Conservation (phyloP, 257 asterid genomes). For the Galeopsis tetrahit region DNA sequence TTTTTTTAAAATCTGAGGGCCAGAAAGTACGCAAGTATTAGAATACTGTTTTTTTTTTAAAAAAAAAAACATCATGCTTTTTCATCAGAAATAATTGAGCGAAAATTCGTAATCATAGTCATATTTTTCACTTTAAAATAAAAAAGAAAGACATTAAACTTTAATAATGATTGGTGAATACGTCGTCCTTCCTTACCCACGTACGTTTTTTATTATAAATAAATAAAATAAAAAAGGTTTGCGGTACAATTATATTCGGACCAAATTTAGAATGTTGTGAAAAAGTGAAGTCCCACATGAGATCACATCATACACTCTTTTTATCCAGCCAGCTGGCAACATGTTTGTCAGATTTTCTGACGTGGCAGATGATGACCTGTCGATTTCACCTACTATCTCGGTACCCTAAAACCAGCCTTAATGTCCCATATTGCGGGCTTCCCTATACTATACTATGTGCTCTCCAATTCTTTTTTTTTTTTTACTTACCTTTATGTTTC, state of each 20-base stretch:
- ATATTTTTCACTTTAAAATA: neutral
- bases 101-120: too few relatives aligned
- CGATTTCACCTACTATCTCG: slow-evolving; percentile 38
- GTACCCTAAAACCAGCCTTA: neutral
- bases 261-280: neutral
- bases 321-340: slow-evolving; percentile 42
- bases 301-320: neutral
- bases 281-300: neutral
- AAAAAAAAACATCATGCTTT: too few relatives aligned
- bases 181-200: too few relatives aligned
- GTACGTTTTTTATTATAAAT: too few relatives aligned
- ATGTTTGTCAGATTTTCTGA: slow-evolving; percentile 27
- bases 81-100: too few relatives aligned
- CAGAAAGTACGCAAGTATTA: too few relatives aligned
- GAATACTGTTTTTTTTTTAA: too few relatives aligned
- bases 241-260: neutral
- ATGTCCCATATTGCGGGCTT: slow-evolving; percentile 3
- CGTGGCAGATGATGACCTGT: slow-evolving; percentile 51
- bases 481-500: neutral
- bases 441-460: neutral
- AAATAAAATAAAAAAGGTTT: neutral
- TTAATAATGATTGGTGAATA: neutral
- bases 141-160: neutral
- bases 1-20: too few relatives aligned
- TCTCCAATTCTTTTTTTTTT: neutral